Evolutionary conservation across 2,329 filamentous ascomycete species (phyloP).

Genomic region (Verticillium nubilum): DNA sequence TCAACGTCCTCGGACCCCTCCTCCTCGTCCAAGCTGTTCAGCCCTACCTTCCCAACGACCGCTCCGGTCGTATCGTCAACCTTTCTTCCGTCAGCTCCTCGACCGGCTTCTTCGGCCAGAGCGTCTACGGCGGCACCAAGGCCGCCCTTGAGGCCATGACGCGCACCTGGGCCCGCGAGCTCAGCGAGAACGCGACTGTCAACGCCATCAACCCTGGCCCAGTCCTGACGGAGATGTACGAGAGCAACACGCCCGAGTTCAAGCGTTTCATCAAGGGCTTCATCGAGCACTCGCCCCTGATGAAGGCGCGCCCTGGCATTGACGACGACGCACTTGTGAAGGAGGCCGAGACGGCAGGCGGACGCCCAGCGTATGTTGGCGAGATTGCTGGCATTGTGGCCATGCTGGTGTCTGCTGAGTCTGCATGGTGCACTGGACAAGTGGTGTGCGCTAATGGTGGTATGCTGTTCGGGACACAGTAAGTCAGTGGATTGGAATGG

Average conservation of each 20-base stretch:
- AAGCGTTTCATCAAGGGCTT: constrained; percentile 34
- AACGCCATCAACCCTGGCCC: constrained; percentile 55
- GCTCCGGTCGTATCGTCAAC: constrained; percentile 52
- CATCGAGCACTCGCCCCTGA: constrained; percentile 54
- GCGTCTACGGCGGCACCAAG: constrained; percentile 53
- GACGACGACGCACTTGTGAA: constrained; percentile 59
- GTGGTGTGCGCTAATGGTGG: constrained; percentile 79
- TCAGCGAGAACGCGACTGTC: constrained; percentile 46
- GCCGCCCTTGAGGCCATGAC: constrained; percentile 55
- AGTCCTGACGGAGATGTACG: constrained; percentile 49
- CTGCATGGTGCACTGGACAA: constrained; percentile 73
- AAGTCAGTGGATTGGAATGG: background rate
- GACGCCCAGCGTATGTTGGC: constrained; percentile 57
- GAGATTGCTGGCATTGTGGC: constrained; percentile 73
- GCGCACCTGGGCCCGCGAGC: constrained; percentile 52
- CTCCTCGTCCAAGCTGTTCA: constrained; percentile 69
- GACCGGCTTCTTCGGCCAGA: constrained; percentile 48
- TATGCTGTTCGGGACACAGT: constrained; percentile 40
- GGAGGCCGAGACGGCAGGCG: constrained; percentile 47
- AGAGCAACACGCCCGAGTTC: constrained; percentile 34
- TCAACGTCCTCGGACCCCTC: constrained; percentile 79
- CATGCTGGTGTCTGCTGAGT: constrained; percentile 68
- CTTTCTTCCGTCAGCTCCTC: constrained; percentile 50
- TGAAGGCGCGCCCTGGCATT: constrained; percentile 51
- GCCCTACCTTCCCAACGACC: constrained; percentile 64